Percentiles rank a stretch among this genome's conserved stretches.
Conservation (phyloP, 176 grass and related monocot genomes). For the Carex pumila region DNA sequence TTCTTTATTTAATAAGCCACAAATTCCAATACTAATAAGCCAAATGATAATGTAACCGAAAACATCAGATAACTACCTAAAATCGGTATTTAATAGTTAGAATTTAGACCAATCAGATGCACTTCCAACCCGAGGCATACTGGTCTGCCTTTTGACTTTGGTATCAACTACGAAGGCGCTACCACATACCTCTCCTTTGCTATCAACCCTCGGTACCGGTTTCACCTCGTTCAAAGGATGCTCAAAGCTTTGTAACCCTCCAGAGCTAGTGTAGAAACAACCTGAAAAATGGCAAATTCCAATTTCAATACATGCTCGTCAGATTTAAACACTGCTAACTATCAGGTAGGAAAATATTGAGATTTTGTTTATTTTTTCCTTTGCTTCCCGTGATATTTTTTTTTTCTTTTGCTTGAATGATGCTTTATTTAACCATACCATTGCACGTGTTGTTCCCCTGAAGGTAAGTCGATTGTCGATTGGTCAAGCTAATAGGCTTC, state of each 20-base stretch:
- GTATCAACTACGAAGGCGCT: slow-evolving; percentile 25
- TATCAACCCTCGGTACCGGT: slow-evolving; percentile 32
- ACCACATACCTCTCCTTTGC: slow-evolving; percentile 33
- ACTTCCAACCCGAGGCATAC: slow-evolving; percentile 31
- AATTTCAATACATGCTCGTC: not conserved
- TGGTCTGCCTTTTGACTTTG: slow-evolving; percentile 30
- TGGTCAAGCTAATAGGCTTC: not conserved
- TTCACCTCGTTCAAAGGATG: slow-evolving; percentile 27
- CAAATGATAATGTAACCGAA: not conserved
- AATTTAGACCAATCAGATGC: slow-evolving; percentile 25
- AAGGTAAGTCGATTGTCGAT: not conserved
- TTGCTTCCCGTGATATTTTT: not conserved
- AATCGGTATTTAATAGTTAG: not conserved
- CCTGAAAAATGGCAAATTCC: slow-evolving; percentile 12
- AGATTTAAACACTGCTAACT: not conserved
- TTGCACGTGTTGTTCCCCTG: too few relatives aligned
- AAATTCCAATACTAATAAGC: not conserved
- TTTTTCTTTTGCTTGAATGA: not conserved
- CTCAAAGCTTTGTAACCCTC: slow-evolving; percentile 37
- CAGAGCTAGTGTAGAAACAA: slow-evolving; percentile 35
- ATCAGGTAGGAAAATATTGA: not conserved
- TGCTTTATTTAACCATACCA: not conserved
- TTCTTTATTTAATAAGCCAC: not conserved
- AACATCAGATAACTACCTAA: not conserved
- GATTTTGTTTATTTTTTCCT: not conserved